Evolutionary conservation across 139 green algal genomes (phyloP).

Genomic region (Chlamydomonas incerta): DNA sequence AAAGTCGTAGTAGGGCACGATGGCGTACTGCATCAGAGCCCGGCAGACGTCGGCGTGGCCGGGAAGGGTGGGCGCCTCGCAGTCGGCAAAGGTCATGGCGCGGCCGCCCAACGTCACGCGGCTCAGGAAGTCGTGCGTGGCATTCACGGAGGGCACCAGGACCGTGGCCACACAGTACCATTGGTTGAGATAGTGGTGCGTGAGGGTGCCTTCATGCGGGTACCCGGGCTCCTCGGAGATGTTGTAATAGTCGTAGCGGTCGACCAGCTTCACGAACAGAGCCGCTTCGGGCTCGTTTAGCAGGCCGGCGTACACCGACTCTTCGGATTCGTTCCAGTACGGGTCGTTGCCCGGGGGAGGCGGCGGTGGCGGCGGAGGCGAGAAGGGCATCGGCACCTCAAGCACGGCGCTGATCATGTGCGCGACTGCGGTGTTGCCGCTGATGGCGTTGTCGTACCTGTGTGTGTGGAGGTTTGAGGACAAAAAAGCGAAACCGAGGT

Average conservation of each 20-base stretch:
- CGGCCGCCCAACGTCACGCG: background rate
- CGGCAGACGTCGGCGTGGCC: background rate
- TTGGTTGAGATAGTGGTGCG: no score
- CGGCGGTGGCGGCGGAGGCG: conserved; percentile 14
- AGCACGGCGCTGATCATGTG: conserved; percentile 7
- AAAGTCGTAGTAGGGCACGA: background rate
- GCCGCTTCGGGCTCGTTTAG: background rate
- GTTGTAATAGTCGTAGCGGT: no score
- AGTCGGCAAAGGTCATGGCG: background rate
- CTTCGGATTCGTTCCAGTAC: no score
- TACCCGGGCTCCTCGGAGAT: no score
- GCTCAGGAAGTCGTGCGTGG: background rate
- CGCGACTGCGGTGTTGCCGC: background rate
- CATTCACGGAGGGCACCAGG: background rate
- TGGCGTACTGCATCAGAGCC: background rate
- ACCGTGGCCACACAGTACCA: background rate
- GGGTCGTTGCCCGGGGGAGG: background rate
- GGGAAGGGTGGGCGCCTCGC: background rate
- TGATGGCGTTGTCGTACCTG: no score
- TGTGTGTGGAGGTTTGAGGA: no score
- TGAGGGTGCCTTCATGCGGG: no score
- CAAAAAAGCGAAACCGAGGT: no score
- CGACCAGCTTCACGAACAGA: no score
- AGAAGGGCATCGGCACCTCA: background rate
- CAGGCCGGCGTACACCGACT: background rate